phyloP scores from a whole-genome alignment of 1,284 basidiomycete species.

The Fomitopsis betulina region DNA sequence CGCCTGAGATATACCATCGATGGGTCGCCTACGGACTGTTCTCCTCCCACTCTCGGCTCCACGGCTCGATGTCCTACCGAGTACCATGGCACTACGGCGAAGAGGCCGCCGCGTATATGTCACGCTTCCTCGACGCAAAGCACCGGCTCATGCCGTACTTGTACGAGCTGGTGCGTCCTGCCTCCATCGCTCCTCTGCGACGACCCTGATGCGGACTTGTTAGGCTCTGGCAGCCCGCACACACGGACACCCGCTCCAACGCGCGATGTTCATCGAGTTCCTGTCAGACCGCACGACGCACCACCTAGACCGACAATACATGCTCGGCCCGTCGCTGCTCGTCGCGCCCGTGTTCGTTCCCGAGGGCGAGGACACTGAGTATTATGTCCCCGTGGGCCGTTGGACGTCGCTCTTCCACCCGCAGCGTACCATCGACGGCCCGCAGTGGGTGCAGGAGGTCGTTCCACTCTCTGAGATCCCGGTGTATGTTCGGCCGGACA shows the following conservation, averaged over 20 bases:
- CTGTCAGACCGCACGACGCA: conserved; percentile 60
- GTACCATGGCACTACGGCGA: conserved; percentile 77
- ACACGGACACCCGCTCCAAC: conserved; percentile 60
- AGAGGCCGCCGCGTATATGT: conserved; percentile 61
- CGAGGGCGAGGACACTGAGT: conserved; percentile 52
- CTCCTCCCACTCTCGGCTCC: conserved; percentile 67
- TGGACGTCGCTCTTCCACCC: conserved; percentile 67
- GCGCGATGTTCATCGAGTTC: conserved; percentile 76
- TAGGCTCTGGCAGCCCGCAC: conserved; percentile 57
- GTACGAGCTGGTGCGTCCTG: conserved; percentile 49
- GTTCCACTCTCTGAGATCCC: conserved; percentile 58
- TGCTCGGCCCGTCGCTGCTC: conserved; percentile 66
- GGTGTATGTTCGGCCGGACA: conserved; percentile 59
- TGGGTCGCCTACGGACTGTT: conserved; percentile 75
- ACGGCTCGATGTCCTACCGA: conserved; percentile 68
- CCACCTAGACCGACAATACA: conserved; percentile 63
- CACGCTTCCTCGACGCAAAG: conserved; percentile 63
- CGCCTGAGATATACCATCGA: conserved; percentile 66
- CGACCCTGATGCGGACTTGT: background rate
- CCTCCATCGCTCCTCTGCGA: background rate
- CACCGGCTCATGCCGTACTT: conserved; percentile 74
- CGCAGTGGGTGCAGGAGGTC: conserved; percentile 52
- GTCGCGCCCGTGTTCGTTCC: conserved; percentile 72
- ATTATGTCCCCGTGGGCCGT: conserved; percentile 64
- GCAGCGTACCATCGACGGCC: conserved; percentile 42